These are phyloP conservation scores for Pseudocercospora pini-densiflorae DNA, from an alignment of 2,329 filamentous ascomycete species.

Conservation along the genomic window DNA sequence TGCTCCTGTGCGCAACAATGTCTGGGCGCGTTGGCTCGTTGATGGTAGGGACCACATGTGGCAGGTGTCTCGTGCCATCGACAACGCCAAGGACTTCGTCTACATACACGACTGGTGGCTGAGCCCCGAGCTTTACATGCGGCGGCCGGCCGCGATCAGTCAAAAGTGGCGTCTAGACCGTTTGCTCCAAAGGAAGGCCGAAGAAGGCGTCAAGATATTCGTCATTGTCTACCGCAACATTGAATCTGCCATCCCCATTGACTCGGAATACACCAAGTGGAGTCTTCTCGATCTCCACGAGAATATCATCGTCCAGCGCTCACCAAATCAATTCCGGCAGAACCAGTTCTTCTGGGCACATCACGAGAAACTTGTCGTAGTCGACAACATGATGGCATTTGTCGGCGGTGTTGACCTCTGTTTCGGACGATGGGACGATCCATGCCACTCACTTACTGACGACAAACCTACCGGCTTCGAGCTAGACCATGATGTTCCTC, in stretches of 20 bases:
- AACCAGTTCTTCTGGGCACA: slow-evolving; percentile 99
- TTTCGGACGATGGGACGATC: slow-evolving; percentile 96
- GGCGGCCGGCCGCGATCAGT: slow-evolving; percentile 90
- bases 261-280: slow-evolving; percentile 98
- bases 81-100: slow-evolving; percentile 95
- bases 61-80: slow-evolving; percentile 96
- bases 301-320: slow-evolving; percentile 94
- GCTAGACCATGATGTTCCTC: slow-evolving; percentile 68
- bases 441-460: slow-evolving; percentile 86
- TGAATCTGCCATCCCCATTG: slow-evolving; percentile 94
- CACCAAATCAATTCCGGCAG: slow-evolving; percentile 96
- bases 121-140: slow-evolving; percentile 93
- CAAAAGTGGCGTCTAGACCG: slow-evolving; percentile 97
- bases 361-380: slow-evolving; percentile 96
- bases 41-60: slow-evolving; percentile 99
- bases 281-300: slow-evolving; percentile 93
- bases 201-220: slow-evolving; percentile 95
- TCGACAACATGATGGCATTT: slow-evolving; percentile 95
- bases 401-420: slow-evolving; percentile 95
- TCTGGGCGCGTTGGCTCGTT: slow-evolving; percentile 94
- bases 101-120: slow-evolving; percentile 99
- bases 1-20: slow-evolving; percentile 82
- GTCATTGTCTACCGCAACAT: slow-evolving; percentile 98
- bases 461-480: slow-evolving; percentile 97
- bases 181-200: slow-evolving; percentile 88